Conservation (phyloP, 73 alveolate genomes). For the Paramecium biaurelia region DNA sequence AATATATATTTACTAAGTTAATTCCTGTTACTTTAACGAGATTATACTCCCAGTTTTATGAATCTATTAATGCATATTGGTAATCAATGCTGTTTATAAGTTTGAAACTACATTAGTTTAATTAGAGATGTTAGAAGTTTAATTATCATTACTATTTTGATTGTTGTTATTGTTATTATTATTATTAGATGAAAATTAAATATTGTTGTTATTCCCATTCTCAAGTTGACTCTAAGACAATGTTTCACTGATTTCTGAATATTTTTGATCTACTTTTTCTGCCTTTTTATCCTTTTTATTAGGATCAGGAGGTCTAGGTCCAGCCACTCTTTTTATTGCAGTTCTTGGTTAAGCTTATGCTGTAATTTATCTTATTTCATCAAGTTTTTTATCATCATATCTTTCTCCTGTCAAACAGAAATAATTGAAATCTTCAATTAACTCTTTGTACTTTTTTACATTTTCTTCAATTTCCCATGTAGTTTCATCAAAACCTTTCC, state of each 20-base stretch:
- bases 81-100: neutral
- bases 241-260: neutral
- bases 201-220: neutral
- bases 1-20: neutral
- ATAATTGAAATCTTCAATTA: constrained; percentile 10
- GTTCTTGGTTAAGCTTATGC: neutral
- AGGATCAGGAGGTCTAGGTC: neutral
- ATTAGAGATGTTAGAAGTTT: neutral
- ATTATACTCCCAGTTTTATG: neutral
- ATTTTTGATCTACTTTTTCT: neutral
- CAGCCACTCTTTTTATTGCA: constrained; percentile 10
- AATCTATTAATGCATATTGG: neutral
- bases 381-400: constrained; percentile 31
- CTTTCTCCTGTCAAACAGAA: constrained; percentile 33
- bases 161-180: neutral
- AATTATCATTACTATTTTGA: neutral
- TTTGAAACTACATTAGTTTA: neutral
- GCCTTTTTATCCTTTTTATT: neutral
- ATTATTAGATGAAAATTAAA: neutral
- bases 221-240: neutral
- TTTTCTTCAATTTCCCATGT: constrained; percentile 41
- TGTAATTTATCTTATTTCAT: neutral
- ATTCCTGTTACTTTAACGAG: neutral
- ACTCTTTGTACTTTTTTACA: neutral
- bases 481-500: constrained; percentile 39